A percentile compares a stretch with the other conserved stretches of the same genome.
Evolutionary conservation across 331 rosid species (phyloP).

Genomic region (Phaseolus coccineus): DNA sequence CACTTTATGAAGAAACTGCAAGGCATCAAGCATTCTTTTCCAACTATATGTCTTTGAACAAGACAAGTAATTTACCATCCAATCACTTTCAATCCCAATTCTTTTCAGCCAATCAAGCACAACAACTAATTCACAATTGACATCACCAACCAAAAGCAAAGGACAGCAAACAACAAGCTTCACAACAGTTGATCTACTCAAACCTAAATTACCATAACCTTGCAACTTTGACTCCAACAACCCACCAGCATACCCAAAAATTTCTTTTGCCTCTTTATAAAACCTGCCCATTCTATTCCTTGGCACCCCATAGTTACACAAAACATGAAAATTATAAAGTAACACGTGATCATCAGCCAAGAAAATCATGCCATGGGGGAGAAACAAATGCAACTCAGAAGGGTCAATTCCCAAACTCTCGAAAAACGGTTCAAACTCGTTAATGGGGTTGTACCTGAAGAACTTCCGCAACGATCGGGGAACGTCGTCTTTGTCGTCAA

Average conservation of each 20-base stretch:
- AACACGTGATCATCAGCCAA: conserved; percentile 63
- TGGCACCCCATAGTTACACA: conserved; percentile 70
- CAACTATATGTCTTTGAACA: conserved; percentile 57
- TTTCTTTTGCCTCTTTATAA: conserved; percentile 67
- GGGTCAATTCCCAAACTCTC: conserved; percentile 77
- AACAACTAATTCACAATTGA: conserved; percentile 49
- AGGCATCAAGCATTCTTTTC: conserved; percentile 66
- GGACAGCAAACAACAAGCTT: conserved; percentile 78
- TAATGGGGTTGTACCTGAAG: conserved; percentile 70
- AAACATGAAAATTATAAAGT: conserved; percentile 62
- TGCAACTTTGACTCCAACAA: conserved; percentile 56
- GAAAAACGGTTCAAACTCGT: conserved; percentile 85
- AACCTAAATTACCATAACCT: conserved; percentile 71
- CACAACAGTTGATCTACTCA: conserved; percentile 59
- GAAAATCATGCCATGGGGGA: conserved; percentile 62
- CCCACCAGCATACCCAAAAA: conserved; percentile 61
- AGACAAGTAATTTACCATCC: conserved; percentile 67
- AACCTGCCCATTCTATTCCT: conserved; percentile 68
- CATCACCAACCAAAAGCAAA: conserved; percentile 62
- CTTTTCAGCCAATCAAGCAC: conserved; percentile 62
- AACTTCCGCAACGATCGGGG: conserved; percentile 54
- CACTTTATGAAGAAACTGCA: conserved; percentile 58
- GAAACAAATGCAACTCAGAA: conserved; percentile 53
- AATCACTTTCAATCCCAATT: conserved; percentile 62
- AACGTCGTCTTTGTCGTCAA: conserved; percentile 42